Base-by-base conservation (phyloP, 176 grass and related monocot genomes). In the Avena insularis region DNA sequence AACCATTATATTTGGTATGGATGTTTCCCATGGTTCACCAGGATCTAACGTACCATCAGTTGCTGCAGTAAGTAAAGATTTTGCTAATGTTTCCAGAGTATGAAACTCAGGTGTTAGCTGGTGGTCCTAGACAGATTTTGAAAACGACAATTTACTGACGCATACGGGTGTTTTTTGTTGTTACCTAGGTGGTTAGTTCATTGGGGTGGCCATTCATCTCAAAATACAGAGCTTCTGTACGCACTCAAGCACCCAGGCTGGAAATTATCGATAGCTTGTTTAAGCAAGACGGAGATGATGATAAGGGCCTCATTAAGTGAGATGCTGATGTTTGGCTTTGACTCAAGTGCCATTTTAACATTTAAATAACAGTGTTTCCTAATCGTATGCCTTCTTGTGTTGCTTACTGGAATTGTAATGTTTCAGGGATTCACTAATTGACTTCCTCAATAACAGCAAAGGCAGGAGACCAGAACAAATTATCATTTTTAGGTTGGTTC, bases 1-100 rank as follows among this genome's bases (percentile, higher is more conserved):
- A 15, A 94, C 94, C n/a, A 92, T 94, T 14, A 94, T 97, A 9
- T 75, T 94, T 5, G 92, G 94, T 17, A 97, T 94, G 88, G 94
- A 92, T 88, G 94, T 97, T 63, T 92, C 92, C 0, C 92, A 92
- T 73, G 86, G 92, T 27, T 73, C 86, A 19, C 92, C 90, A 11
- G 85, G 90, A 45, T 40, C 82, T 45, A 66, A 92, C 66, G 38
- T 87, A 46, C 91, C 94, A 77, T 97, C 92, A 2, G 83, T 97
- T 71, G 92, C 90, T 75, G 94, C 92, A 25, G 90, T 53, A 76
- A 25, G 90, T 76, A 53, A 76, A 53, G 2, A 53, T 29, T 2
- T 53, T 76, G 23, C 48, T 15, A 15, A 15, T 76, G 47, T 53
- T 53, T 76, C 48, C 47, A 76, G 13, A 53, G 23, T 76, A 31